Percentiles rank a stretch among this genome's conserved stretches.
Evolutionary conservation across 1,284 basidiomycete species (phyloP).

Genomic region (Rhodotorula sp.): DNA sequence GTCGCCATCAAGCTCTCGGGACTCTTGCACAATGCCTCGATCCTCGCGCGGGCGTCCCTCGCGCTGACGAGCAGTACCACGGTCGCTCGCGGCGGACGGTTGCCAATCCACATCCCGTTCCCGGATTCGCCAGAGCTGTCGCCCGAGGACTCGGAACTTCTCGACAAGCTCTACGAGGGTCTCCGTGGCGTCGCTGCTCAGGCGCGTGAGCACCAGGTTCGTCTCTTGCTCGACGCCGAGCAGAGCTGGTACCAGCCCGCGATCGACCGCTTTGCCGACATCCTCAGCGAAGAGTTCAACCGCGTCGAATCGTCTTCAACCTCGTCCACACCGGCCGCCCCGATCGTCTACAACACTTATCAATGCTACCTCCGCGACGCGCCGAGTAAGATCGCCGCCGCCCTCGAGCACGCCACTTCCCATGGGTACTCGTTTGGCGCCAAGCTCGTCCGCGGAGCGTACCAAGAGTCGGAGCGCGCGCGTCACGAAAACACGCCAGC

Average conservation of each 20-base stretch:
- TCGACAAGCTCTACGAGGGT: constrained; percentile 35
- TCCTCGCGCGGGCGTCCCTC: constrained; percentile 41
- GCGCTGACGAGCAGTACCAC: constrained; percentile 33
- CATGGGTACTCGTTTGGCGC: constrained; percentile 79
- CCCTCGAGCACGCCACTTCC: constrained; percentile 55
- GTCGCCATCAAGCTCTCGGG: constrained; percentile 45
- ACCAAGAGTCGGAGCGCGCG: constrained; percentile 72
- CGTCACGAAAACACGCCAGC: constrained; percentile 39
- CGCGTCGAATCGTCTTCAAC: constrained; percentile 10
- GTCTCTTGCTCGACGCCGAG: constrained; percentile 45
- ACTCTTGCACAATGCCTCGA: constrained; percentile 39
- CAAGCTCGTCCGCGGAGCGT: constrained; percentile 93
- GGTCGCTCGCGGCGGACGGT: constrained; percentile 11
- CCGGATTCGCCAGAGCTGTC: constrained; percentile 35
- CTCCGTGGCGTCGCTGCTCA: constrained; percentile 32
- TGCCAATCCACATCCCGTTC: constrained; percentile 27
- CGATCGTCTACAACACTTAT: constrained; percentile 46
- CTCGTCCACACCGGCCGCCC: constrained; percentile 13
- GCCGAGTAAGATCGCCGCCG: constrained; percentile 21
- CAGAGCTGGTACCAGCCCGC: constrained; percentile 44
- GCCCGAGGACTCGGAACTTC: constrained; percentile 36
- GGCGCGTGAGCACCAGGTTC: constrained; percentile 38
- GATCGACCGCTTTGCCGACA: constrained; percentile 41
- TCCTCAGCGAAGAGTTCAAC: constrained; percentile 44
- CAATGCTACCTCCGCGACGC: constrained; percentile 40